Conservation (phyloP, 1,139 yeast species). For the Kodamaea sp. region DNA sequence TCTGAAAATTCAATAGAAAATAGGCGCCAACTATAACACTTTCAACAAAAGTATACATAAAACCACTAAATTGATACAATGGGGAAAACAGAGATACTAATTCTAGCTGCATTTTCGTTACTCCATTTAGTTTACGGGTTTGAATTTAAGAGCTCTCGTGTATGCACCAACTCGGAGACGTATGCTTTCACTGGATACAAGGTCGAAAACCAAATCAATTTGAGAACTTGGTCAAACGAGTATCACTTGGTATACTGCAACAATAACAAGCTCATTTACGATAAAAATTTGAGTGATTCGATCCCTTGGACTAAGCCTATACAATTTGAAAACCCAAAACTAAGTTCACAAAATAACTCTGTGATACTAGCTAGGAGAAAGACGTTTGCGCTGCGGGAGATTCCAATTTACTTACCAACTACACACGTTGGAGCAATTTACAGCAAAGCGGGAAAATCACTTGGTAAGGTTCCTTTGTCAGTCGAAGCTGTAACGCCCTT, state of each 20-base stretch:
- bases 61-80: too few relatives aligned
- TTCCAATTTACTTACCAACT: constrained; percentile 31
- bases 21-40: too few relatives aligned
- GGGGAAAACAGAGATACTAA: too few relatives aligned
- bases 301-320: constrained; percentile 15
- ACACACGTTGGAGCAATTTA: constrained; percentile 28
- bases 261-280: constrained; percentile 32
- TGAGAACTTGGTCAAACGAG: constrained; percentile 15
- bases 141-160: neutral
- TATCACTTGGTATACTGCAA: constrained; percentile 31
- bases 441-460: neutral
- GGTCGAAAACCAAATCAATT: constrained; percentile 28
- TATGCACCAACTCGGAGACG: constrained; percentile 5
- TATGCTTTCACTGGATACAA: constrained; percentile 36
- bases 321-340: constrained; percentile 1
- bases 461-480: neutral
- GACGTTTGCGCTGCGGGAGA: constrained; percentile 21
- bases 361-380: constrained; percentile 25
- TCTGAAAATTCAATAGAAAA: too few relatives aligned
- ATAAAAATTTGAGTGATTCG: constrained; percentile 14
- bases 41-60: too few relatives aligned
- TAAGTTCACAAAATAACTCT: constrained; percentile 1
- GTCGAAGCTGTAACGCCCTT: constrained; percentile 21
- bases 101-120: too few relatives aligned
- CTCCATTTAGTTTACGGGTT: too few relatives aligned